phyloP scores from a whole-genome alignment of 352 stramenopile species.

The Phytophthora brassicae region DNA sequence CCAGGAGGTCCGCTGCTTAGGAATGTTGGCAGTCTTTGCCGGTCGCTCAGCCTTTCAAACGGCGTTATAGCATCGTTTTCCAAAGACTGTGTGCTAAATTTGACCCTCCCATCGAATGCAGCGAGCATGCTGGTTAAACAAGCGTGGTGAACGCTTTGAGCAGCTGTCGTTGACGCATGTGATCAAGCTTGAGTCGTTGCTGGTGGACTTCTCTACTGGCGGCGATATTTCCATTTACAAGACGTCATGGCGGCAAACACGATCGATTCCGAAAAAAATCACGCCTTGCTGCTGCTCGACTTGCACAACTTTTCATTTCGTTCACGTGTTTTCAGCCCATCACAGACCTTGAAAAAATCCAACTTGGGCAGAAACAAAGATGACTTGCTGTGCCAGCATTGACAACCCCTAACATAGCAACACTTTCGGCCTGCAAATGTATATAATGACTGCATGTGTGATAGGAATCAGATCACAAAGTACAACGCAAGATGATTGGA shows the following conservation, averaged over 20 bases:
- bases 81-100: background rate
- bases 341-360: background rate
- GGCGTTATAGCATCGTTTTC: constrained; percentile 6
- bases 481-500: background rate
- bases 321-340: background rate
- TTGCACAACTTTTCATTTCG: background rate
- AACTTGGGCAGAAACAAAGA: background rate
- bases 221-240: background rate
- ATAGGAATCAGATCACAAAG: background rate
- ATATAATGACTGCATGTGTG: background rate
- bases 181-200: background rate
- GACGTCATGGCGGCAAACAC: background rate
- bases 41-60: background rate
- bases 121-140: constrained; percentile 8
- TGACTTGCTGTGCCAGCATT: background rate
- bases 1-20: constrained; percentile 1
- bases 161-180: background rate
- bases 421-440: no score
- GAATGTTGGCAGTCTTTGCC: background rate
- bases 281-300: background rate
- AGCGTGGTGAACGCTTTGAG: background rate
- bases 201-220: background rate
- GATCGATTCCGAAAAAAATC: background rate
- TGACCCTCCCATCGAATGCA: background rate
- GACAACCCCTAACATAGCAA: background rate